Percentiles rank a stretch among this genome's conserved stretches.
Evolutionary conservation across 805 yeast genomes (phyloP).

Genomic region (Torulaspora maleeae): DNA sequence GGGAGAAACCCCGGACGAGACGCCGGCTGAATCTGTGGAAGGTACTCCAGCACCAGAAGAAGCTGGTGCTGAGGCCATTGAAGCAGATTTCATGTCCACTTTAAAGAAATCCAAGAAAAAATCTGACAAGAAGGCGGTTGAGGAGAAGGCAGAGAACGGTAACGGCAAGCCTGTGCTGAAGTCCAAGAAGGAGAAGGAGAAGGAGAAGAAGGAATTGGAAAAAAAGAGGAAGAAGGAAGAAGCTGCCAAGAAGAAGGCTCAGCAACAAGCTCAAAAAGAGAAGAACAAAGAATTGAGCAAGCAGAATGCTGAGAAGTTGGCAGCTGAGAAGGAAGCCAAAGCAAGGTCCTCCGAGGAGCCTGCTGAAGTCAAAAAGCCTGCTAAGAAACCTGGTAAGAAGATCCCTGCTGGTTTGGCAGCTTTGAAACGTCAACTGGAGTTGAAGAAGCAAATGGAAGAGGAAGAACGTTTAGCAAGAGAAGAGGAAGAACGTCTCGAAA

Average conservation of each 20-base stretch:
- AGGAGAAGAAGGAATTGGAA: constrained; percentile 89
- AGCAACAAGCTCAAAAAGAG: constrained; percentile 56
- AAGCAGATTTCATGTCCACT: constrained; percentile 75
- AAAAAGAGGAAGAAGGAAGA: constrained; percentile 87
- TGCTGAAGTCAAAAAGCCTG: constrained; percentile 33
- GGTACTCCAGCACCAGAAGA: constrained; percentile 28
- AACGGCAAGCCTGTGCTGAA: constrained; percentile 67
- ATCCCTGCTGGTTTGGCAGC: constrained; percentile 90
- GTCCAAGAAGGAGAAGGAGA: constrained; percentile 90
- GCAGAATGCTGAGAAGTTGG: constrained; percentile 35
- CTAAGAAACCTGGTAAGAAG: constrained; percentile 63
- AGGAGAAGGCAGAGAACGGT: constrained; percentile 45
- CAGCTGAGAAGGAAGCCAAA: constrained; percentile 37
- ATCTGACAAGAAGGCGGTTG: constrained; percentile 61
- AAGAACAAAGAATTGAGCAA: constrained; percentile 48
- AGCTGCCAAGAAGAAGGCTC: constrained; percentile 79
- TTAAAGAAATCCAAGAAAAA: constrained; percentile 75
- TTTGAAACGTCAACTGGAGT: constrained; percentile 80
- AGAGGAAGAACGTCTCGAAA: constrained; percentile 55
- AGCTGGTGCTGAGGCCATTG: constrained; percentile 44
- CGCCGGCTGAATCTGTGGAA: constrained; percentile 15
- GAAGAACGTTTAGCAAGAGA: constrained; percentile 70
- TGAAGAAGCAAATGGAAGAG: constrained; percentile 83
- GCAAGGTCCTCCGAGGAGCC: constrained; percentile 34
- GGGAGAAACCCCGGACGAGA: constrained; percentile 34